A percentile compares a stretch with the other conserved stretches of the same genome.
Conservation (phyloP, 306 rosid genomes). For the Castanopsis chinensis region DNA sequence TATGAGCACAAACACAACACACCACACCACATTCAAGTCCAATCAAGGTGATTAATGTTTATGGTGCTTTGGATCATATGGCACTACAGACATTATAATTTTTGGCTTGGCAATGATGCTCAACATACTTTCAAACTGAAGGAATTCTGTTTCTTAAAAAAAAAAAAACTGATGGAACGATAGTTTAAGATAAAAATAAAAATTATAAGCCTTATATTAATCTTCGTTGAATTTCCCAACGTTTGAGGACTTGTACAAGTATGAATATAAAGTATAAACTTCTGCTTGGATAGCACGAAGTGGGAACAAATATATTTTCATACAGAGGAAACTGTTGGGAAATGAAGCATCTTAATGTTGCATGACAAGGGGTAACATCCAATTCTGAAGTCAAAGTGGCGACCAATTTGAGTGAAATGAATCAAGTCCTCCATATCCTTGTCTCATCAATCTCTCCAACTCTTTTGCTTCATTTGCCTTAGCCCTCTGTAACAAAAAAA, state of each 20-base stretch:
- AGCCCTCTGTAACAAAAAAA: slow-evolving; percentile 57
- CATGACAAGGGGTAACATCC: slow-evolving; percentile 43
- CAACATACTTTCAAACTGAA: background rate
- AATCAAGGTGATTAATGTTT: slow-evolving; percentile 11
- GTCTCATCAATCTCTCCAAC: slow-evolving; percentile 57
- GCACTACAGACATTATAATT: background rate
- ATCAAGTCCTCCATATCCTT: slow-evolving; percentile 62
- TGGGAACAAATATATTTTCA: slow-evolving; percentile 47
- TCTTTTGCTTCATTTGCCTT: slow-evolving; percentile 75
- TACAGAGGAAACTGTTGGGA: slow-evolving; percentile 25
- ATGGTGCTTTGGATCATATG: background rate
- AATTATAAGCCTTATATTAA: slow-evolving; percentile 34
- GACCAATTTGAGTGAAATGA: slow-evolving; percentile 74
- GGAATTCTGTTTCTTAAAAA: no score
- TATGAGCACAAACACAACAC: background rate
- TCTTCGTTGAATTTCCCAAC: slow-evolving; percentile 36
- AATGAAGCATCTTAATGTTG: slow-evolving; percentile 43
- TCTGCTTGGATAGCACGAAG: slow-evolving; percentile 33
- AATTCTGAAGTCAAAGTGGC: slow-evolving; percentile 67
- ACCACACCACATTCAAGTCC: slow-evolving; percentile 16
- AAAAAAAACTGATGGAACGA: no score
- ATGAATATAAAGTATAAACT: slow-evolving; percentile 54
- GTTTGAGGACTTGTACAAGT: slow-evolving; percentile 49
- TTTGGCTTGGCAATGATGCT: background rate
- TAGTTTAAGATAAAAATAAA: slow-evolving; percentile 1